Base-by-base conservation (phyloP, 2,329 filamentous ascomycete species). In the Chalaropsis ovoidea region DNA sequence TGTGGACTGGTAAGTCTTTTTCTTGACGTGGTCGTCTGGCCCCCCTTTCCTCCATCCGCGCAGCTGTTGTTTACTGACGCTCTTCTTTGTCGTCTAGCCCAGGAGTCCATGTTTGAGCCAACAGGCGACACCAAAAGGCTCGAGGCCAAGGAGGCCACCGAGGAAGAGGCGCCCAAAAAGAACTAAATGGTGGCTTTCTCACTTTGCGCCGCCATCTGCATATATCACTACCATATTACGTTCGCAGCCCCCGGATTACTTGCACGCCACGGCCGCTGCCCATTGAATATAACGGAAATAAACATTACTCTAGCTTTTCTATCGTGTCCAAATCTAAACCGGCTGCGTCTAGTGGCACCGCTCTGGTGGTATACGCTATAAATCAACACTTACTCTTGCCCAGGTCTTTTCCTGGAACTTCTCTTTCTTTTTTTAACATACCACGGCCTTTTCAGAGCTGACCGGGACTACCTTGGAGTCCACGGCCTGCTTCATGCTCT, bases 1-100 rank as follows among this genome's bases (percentile, higher is more conserved):
- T 97, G 58, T 97, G 93, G 93, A 92, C 86, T 77, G 86, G 87
- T 89, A 77, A 80, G 86, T 80, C 19, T 45, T 24, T 49, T n/a
- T 47, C 19, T 19, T 19, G 13, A 31, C 1, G 15, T 7, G 24
- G 13, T 27, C 4, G 2, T 56, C 52, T 17, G 11, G 13, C 11
- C 1, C 24, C 22, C 31, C 43, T 49, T 56, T 22, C 64, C 3
- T 11, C 17, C 2, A 11, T 13, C 13, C 3, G 3, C 35, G 24
- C 2, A 2, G 7, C 13, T 22, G 19, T 4, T 13, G 2, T 41
- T 7, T 65, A 58, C 69, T 72, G 68, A 72, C 66, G 39, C 15
- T 35, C 15, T 35, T 10, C 24, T 56, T 45, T 65, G 17, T 31
- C 41, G 52, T 69, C 64, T 70, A 85, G 85, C 82, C 19, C 86